Evolutionary conservation across 2,329 filamentous ascomycete species (phyloP).

Genomic region (Diaporthe citri): DNA sequence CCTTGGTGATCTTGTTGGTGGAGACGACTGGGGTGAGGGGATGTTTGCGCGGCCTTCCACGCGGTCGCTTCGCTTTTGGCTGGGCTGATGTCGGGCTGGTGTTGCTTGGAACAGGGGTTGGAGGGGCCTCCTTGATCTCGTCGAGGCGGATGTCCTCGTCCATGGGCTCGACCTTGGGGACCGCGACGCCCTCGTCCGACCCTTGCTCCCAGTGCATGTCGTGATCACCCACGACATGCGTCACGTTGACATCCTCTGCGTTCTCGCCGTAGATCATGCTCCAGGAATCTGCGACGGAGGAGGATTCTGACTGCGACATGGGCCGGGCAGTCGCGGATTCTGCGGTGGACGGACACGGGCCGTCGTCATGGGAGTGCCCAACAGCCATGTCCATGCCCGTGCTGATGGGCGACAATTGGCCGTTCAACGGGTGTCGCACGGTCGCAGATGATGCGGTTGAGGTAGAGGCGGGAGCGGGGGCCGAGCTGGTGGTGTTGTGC

Average conservation of each 20-base stretch:
- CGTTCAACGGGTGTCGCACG: constrained; percentile 52
- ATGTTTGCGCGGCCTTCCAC: constrained; percentile 87
- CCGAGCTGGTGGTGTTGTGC: constrained; percentile 13
- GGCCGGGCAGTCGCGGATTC: constrained; percentile 56
- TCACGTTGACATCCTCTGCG: constrained; percentile 33
- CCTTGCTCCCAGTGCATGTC: constrained; percentile 62
- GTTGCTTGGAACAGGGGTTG: constrained; percentile 46
- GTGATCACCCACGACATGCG: constrained; percentile 43
- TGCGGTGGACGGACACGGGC: constrained; percentile 47
- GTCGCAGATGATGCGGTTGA: constrained; percentile 47
- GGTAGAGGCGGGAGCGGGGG: constrained; percentile 43
- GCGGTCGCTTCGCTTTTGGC: constrained; percentile 71
- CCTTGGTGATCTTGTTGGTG: constrained; percentile 81
- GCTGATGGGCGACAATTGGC: constrained; percentile 67
- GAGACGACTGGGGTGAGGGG: constrained; percentile 71
- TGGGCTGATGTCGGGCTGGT: constrained; percentile 44
- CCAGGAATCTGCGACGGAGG: constrained; percentile 61
- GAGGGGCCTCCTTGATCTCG: constrained; percentile 62
- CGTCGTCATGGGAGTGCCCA: constrained; percentile 41
- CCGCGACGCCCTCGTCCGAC: constrained; percentile 58
- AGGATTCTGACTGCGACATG: constrained; percentile 60
- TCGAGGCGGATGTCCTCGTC: constrained; percentile 69
- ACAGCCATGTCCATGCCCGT: constrained; percentile 58
- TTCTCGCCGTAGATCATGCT: constrained; percentile 54
- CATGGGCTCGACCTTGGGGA: constrained; percentile 69